These are phyloP conservation scores for Phytophthora boehmeriae DNA, from an alignment of 352 stramenopile species.

Conservation along the genomic window DNA sequence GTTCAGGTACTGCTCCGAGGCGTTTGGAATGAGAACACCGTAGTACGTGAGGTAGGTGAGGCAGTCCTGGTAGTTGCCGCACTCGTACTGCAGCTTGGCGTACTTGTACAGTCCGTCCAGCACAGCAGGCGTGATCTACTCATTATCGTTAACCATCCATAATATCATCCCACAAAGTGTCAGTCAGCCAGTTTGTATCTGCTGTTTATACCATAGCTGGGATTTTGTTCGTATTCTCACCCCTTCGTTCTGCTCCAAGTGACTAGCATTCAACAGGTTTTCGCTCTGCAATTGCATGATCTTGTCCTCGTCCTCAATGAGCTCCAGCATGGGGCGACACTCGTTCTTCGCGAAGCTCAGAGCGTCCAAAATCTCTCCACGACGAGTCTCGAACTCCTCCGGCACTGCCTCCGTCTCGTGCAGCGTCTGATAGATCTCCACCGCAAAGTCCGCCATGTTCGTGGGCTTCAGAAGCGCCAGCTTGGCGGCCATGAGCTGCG, in stretches of 20 bases:
- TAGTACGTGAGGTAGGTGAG: slow-evolving; percentile 92
- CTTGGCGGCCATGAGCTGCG: slow-evolving; percentile 90
- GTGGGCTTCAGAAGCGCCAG: slow-evolving; percentile 93
- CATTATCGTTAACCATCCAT: not conserved
- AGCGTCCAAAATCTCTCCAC: slow-evolving; percentile 73
- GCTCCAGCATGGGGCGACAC: slow-evolving; percentile 75
- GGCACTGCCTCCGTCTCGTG: slow-evolving; percentile 82
- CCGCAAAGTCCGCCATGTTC: slow-evolving; percentile 97
- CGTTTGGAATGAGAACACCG: slow-evolving; percentile 86
- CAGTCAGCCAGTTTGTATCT: no score
- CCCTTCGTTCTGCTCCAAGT: slow-evolving; percentile 83
- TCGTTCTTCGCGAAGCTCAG: slow-evolving; percentile 79
- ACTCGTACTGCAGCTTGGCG: slow-evolving; percentile 97
- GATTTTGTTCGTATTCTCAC: slow-evolving; percentile 23
- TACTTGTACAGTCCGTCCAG: slow-evolving; percentile 94
- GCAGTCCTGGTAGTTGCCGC: slow-evolving; percentile 95
- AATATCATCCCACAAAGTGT: not conserved
- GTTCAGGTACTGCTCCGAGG: slow-evolving; percentile 86
- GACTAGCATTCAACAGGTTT: slow-evolving; percentile 77
- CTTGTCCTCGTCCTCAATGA: slow-evolving; percentile 88
- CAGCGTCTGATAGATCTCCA: slow-evolving; percentile 95
- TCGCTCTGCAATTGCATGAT: slow-evolving; percentile 87
- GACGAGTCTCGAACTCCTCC: slow-evolving; percentile 84
- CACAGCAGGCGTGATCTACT: slow-evolving; percentile 86
- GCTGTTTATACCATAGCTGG: not conserved